Evolutionary conservation across 2,329 filamentous ascomycete genomes (phyloP).

Genomic region (Claviceps pazoutovae): DNA sequence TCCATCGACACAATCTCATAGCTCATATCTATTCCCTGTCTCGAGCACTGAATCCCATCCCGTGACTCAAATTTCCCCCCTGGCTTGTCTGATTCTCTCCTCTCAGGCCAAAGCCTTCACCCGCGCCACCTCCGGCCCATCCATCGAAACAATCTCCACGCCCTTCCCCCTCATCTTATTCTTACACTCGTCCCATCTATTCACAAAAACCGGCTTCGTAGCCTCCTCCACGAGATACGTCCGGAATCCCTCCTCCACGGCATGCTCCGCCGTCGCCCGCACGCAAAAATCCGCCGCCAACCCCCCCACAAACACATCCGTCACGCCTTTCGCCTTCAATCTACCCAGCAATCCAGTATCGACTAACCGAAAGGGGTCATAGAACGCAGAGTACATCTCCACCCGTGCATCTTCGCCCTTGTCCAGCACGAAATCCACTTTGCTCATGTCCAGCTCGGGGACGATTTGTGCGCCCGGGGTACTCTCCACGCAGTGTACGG

Average conservation of each 20-base stretch:
- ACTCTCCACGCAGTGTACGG: slow-evolving; percentile 70
- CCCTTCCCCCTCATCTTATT: slow-evolving; percentile 42
- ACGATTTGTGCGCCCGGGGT: slow-evolving; percentile 61
- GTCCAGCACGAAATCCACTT: slow-evolving; percentile 53
- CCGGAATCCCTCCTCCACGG: slow-evolving; percentile 58
- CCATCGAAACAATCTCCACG: slow-evolving; percentile 43
- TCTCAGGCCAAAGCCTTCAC: slow-evolving; percentile 8
- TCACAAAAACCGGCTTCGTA: slow-evolving; percentile 56
- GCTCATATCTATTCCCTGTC: no score
- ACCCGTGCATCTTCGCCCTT: slow-evolving; percentile 65
- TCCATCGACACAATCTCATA: no score
- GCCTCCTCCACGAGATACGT: slow-evolving; percentile 69
- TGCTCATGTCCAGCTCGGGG: slow-evolving; percentile 48
- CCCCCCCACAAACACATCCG: slow-evolving; percentile 74
- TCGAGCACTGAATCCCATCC: no score
- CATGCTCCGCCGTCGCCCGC: slow-evolving; percentile 65
- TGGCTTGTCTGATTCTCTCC: neutral
- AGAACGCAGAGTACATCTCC: slow-evolving; percentile 93
- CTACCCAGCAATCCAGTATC: slow-evolving; percentile 48
- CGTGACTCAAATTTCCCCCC: no score
- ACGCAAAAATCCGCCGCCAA: slow-evolving; percentile 87
- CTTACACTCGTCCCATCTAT: slow-evolving; percentile 40
- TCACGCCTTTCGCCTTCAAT: slow-evolving; percentile 45
- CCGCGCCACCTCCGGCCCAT: slow-evolving; percentile 10
- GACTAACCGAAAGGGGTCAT: slow-evolving; percentile 57